Evolutionary conservation across 495 filamentous ascomycete species (phyloP), one percentile per base, ranked within the genome.

Genomic region (Schizothecium vesticola): DNA sequence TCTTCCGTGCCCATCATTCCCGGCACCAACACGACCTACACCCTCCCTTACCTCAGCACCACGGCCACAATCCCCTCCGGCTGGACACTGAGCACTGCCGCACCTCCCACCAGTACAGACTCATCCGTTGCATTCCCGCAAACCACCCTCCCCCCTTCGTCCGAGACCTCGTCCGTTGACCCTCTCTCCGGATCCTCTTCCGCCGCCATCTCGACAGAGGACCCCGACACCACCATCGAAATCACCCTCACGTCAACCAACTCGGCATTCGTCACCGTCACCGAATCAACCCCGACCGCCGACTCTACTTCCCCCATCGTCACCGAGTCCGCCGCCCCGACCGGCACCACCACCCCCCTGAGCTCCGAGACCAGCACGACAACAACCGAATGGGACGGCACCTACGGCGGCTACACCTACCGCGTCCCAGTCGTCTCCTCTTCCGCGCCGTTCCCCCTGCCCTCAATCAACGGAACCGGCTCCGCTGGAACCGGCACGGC

Each of bases 361-460:
- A n/a, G 8, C 59, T 10, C 24, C 57, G 21, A 59, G 57, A 23
- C 57, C 4, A 19, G 57, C 24, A 59, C 57, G 11, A 59, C 21
- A 7, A 13, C 57, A 2, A 58, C 56, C 56, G 57, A 59, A 16
- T 23, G 21, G 22, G 22, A 23, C 22, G 19, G 31, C 16, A 22
- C n/a, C 28, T 28, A 31, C 28, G 60, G 60, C 26, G 60, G 60
- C 25, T 61, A 61, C n/a, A 61, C 26, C 9, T 61, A 61, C 60
- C 12, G 60, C 16, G 28, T 29, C n/a, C 60, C 60, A 10, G 9
- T 6, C 22, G 19, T 28, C 21, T 36, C 61, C 19, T 64, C 61
- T 13, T 43, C 36, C 7, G 61, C 33, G 13, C 61, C 61, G 43
- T 51, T 51, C 43, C 43, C 43, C 43, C 43, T 51, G 43, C 19